These are phyloP conservation scores for Nephelium lappaceum DNA, from an alignment of 345 rosid species.

Conservation along the genomic window DNA sequence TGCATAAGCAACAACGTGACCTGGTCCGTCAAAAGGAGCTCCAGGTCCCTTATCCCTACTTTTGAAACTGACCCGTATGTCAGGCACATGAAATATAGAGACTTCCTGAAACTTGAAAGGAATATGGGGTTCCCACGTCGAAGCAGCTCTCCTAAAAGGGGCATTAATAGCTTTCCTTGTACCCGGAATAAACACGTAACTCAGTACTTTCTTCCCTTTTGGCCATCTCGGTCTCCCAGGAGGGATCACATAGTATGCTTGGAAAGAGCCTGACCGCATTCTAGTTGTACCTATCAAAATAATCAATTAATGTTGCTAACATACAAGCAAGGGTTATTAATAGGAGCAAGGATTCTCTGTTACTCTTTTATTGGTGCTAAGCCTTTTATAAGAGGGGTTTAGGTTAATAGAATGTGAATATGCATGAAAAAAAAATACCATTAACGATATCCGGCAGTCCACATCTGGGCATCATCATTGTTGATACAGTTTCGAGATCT, in stretches of 20 bases:
- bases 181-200: not conserved
- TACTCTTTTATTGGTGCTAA: no score
- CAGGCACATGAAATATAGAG: not conserved
- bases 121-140: not conserved
- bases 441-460: conserved; percentile 24
- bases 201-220: not conserved
- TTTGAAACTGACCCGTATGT: conserved; percentile 1
- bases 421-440: not conserved
- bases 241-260: conserved; percentile 1
- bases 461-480: conserved; percentile 29
- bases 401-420: no score
- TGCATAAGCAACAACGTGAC: not conserved
- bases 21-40: conserved; percentile 8
- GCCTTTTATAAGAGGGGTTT: no score
- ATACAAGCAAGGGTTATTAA: no score
- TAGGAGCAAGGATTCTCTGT: no score
- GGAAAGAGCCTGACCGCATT: not conserved
- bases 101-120: not conserved
- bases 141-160: not conserved
- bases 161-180: not conserved
- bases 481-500: not conserved
- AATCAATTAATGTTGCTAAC: no score
- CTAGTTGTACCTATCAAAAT: not conserved
- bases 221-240: not conserved
- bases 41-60: conserved; percentile 2